Conservation (phyloP, 257 asterid species). For the Solanum tarijense region DNA sequence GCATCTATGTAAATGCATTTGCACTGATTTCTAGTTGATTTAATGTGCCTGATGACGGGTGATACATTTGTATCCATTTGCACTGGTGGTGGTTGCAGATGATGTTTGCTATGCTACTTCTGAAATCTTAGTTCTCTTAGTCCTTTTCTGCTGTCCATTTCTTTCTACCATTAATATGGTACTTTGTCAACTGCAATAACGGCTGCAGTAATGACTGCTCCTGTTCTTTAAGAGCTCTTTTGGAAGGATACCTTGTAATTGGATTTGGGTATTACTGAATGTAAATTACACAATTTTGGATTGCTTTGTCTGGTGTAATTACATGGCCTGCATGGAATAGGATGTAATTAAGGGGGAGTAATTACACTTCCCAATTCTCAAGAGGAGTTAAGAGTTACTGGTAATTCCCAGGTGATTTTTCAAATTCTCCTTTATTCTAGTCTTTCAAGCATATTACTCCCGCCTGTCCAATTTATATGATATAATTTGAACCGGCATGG, state of each 20-base stretch:
- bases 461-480: background rate
- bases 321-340: background rate
- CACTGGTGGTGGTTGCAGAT: background rate
- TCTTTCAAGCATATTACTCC: background rate
- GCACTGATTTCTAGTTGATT: background rate
- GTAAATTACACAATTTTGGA: background rate
- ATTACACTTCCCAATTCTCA: background rate
- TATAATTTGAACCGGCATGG: background rate
- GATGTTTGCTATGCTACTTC: background rate
- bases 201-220: background rate
- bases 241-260: background rate
- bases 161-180: background rate
- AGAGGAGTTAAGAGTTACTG: background rate
- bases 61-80: background rate
- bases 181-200: background rate
- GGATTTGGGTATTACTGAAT: background rate
- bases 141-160: background rate
- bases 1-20: background rate
- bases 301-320: background rate
- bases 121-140: background rate
- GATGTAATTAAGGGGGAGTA: background rate
- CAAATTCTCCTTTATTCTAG: background rate
- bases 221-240: background rate
- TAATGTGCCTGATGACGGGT: background rate
- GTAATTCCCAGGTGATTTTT: background rate